Evolutionary conservation across 1,139 yeast species (phyloP).

Genomic region (Geotrichum klebahnii): DNA sequence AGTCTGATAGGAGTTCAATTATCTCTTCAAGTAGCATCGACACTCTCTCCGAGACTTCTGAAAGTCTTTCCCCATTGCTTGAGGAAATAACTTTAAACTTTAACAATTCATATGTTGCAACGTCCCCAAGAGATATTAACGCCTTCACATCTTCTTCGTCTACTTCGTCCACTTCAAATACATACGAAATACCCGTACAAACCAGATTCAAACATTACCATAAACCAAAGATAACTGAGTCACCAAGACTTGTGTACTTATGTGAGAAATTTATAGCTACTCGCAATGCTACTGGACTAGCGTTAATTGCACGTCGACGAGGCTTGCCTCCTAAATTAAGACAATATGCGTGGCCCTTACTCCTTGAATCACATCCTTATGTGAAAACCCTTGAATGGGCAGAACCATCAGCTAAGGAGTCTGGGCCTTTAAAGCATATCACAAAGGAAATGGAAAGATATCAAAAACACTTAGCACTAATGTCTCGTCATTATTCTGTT

Average conservation of each 20-base stretch:
- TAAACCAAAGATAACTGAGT: conserved; percentile 38
- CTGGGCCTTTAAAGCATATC: conserved; percentile 33
- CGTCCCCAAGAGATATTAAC: background rate
- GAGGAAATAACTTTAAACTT: no score
- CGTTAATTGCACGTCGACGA: conserved; percentile 71
- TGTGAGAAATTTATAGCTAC: conserved; percentile 45
- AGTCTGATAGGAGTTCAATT: no score
- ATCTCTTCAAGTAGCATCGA: no score
- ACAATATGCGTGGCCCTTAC: conserved; percentile 76
- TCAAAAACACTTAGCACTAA: conserved; percentile 23
- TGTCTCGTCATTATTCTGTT: no score
- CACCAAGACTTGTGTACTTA: conserved; percentile 35
- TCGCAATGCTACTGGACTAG: conserved; percentile 62
- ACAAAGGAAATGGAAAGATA: conserved; percentile 35
- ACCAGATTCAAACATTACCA: conserved; percentile 37
- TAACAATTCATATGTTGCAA: conserved; percentile 18
- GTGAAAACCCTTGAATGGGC: no score
- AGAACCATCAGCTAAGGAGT: conserved; percentile 30
- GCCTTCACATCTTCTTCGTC: no score
- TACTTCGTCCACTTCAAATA: no score
- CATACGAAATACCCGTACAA: no score
- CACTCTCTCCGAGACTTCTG: no score
- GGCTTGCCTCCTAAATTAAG: conserved; percentile 84
- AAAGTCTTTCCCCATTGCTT: no score
- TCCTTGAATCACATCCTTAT: conserved; percentile 78